These are phyloP conservation scores for Scheffersomyces stambukii DNA, from an alignment of 1,139 yeast species.

Conservation along the genomic window DNA sequence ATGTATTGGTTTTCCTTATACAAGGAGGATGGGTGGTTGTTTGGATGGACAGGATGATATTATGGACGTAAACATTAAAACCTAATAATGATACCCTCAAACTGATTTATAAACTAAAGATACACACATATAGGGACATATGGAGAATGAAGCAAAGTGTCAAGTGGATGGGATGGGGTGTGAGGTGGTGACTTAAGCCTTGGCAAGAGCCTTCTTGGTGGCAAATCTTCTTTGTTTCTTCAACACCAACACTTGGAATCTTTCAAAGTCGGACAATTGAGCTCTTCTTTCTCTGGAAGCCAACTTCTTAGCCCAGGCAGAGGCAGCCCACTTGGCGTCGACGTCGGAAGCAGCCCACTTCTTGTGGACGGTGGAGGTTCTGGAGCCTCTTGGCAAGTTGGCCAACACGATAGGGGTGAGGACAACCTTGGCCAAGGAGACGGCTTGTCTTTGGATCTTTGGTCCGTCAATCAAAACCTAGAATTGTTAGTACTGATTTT, in stretches of 20 bases:
- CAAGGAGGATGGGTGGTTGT: too few species aligned
- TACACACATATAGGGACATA: constrained; percentile 20
- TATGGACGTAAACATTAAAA: constrained; percentile 14
- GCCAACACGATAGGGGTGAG: constrained; percentile 89
- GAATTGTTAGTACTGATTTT: constrained; percentile 21
- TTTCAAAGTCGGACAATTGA: constrained; percentile 92
- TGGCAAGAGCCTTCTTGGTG: constrained; percentile 79
- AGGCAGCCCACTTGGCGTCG: constrained; percentile 85
- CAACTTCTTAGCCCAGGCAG: constrained; percentile 97
- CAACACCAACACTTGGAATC: constrained; percentile 98
- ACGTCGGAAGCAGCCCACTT: constrained; percentile 92
- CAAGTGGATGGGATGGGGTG: background rate
- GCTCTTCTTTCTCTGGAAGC: constrained; percentile 93
- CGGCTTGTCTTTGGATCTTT: constrained; percentile 88
- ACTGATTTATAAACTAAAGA: constrained; percentile 23
- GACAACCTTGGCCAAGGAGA: constrained; percentile 80
- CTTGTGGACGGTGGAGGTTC: constrained; percentile 81
- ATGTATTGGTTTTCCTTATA: too few species aligned
- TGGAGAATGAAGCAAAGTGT: constrained; percentile 2
- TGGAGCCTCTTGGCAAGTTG: constrained; percentile 90
- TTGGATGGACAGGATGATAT: too few species aligned
- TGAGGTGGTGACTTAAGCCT: constrained; percentile 59
- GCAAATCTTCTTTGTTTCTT: constrained; percentile 96
- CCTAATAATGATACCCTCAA: constrained; percentile 31
- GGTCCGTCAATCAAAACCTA: constrained; percentile 97